Conservation (phyloP, 768 basidiomycete species). For the Agaricus blazei region DNA sequence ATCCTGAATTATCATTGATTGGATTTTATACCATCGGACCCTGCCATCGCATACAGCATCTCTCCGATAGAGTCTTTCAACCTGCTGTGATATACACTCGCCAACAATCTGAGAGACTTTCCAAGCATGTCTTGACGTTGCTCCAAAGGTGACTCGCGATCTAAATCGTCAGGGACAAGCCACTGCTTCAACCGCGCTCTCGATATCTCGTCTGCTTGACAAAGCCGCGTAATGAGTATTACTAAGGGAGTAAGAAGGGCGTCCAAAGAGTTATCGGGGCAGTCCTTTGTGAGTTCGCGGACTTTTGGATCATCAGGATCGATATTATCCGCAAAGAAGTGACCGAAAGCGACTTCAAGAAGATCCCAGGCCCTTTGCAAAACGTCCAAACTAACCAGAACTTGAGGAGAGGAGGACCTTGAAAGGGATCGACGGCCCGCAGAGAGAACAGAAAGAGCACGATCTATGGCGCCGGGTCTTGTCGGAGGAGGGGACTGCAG, state of each 20-base stretch:
- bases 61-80: slow-evolving; percentile 81
- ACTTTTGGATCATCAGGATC: slow-evolving; percentile 64
- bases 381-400: slow-evolving; percentile 36
- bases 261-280: slow-evolving; percentile 57
- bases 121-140: slow-evolving; percentile 71
- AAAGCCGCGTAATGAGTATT: slow-evolving; percentile 69
- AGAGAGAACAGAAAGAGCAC: slow-evolving; percentile 50
- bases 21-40: slow-evolving; percentile 54
- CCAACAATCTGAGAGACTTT: slow-evolving; percentile 70
- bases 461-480: slow-evolving; percentile 47
- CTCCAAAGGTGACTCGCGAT: slow-evolving; percentile 76
- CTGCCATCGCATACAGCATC: slow-evolving; percentile 79
- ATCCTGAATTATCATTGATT: not conserved
- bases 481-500: slow-evolving; percentile 25
- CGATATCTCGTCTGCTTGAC: slow-evolving; percentile 54
- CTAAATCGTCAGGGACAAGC: slow-evolving; percentile 74
- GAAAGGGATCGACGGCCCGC: slow-evolving; percentile 48
- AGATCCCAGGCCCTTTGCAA: slow-evolving; percentile 64
- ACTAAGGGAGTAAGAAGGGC: slow-evolving; percentile 75
- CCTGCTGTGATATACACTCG: slow-evolving; percentile 65
- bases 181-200: slow-evolving; percentile 55
- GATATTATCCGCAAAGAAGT: slow-evolving; percentile 62
- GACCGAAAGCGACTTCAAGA: slow-evolving; percentile 49
- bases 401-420: slow-evolving; percentile 39
- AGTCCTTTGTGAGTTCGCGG: slow-evolving; percentile 47